Evolutionary conservation across 2,329 filamentous ascomycete genomes (phyloP).

Genomic region (Setomelanomma holmii): DNA sequence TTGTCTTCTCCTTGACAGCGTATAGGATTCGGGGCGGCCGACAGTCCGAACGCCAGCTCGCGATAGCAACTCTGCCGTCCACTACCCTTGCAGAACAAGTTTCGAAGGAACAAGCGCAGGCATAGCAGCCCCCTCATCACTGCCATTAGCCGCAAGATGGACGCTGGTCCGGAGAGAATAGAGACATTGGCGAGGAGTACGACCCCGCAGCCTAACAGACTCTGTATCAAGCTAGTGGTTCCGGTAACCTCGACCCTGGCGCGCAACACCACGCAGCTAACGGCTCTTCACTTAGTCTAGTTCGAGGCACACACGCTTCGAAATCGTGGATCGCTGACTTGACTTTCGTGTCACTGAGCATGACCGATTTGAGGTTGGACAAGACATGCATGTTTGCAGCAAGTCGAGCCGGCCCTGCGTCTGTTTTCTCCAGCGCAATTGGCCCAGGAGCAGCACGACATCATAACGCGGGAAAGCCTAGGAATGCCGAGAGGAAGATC

Average conservation of each 20-base stretch:
- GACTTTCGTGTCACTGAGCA: background rate
- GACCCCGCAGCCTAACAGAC: background rate
- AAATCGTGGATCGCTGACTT: background rate
- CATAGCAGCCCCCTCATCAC: background rate
- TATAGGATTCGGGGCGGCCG: slow-evolving; percentile 30
- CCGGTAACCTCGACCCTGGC: background rate
- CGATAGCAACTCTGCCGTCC: slow-evolving; percentile 3
- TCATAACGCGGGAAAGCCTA: slow-evolving; percentile 7
- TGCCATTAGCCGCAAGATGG: background rate
- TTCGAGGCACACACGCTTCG: slow-evolving; percentile 2
- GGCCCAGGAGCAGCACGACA: slow-evolving; percentile 10
- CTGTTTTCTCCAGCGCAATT: slow-evolving; percentile 9
- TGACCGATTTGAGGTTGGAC: too few relatives aligned
- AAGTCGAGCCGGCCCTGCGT: background rate
- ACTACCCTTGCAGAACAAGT: slow-evolving; percentile 1
- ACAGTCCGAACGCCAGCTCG: slow-evolving; percentile 13
- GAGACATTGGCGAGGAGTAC: background rate
- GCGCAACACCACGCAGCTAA: slow-evolving; percentile 2
- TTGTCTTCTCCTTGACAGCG: slow-evolving; percentile 10
- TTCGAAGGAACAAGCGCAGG: background rate
- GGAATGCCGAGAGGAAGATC: slow-evolving; percentile 15
- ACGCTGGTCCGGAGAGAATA: background rate
- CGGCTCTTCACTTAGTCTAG: slow-evolving; percentile 1
- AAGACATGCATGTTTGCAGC: background rate
- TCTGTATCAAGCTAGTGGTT: background rate